Base-by-base conservation (phyloP, 129 eudicot genomes). In the Smallanthus sonchifolius region DNA sequence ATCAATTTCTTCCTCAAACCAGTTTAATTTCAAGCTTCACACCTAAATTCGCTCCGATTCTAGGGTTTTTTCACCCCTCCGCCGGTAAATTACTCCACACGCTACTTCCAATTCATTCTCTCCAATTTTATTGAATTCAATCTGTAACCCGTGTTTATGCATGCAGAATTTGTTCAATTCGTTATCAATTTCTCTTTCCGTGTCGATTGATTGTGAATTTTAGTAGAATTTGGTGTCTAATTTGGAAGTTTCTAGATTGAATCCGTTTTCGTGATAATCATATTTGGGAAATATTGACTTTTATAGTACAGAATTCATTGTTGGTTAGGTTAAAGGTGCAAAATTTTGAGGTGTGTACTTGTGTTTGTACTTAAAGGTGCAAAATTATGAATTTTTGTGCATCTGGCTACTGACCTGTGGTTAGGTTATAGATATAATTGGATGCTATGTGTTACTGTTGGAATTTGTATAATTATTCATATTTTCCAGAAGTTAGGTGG, bases 181-280 rank as follows among this genome's bases (percentile, higher is more conserved):
- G 36, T 19, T 47, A 14, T 59, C 68, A 4, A 39, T 49, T 56
- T 45, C 42, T 0, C 14, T 36, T 10, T 62, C 4, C 11, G 10
- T 45, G 70, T 45, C 36, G 32, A 47, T 69, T 68, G 59, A 0
- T 47, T 38, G 63, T 38, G 65, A 36, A 17, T 39, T 66, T 6
- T 63, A 4, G 35, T 67, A 4, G 75, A 68, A 42, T 65, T 75
- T 30, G 34, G 47, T 6, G 40, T 67, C 45, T 2, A 44, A 32
- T 69, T 45, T 57, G 15, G 82, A 61, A 77, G 63, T 44, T 77
- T 35, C 43, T 36, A 59, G 64, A 77, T 77, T 49, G 59, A 76
- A 19, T 76, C 14, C 6, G 32, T 10, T 4, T 52, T 11, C 34
- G 14, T 52, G 44, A n/a, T 14, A 19, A 52, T 51, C 28, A 6